Evolutionary conservation across 768 basidiomycete species (phyloP).

Genomic region (Phanerodontia chrysosporium): DNA sequence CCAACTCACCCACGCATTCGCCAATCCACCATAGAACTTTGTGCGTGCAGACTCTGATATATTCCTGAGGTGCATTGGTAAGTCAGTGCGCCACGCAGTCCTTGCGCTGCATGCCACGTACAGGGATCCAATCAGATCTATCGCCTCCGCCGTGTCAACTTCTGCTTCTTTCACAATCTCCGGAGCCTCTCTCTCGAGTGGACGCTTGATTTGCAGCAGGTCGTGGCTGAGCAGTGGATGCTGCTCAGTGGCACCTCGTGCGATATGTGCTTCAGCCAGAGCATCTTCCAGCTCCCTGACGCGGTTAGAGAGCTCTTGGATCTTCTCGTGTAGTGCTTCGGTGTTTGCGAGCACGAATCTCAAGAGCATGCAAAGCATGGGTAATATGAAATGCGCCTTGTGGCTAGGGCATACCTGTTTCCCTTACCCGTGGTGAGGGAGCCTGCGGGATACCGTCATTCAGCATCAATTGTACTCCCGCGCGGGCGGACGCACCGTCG

Average conservation of each 20-base stretch:
- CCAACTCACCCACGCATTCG: slow-evolving; percentile 61
- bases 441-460: slow-evolving; percentile 31
- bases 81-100: too few species aligned
- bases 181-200: slow-evolving; percentile 54
- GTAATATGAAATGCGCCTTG: too few species aligned
- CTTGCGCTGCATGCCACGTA: too few species aligned
- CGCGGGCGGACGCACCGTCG: slow-evolving; percentile 33
- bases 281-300: slow-evolving; percentile 70
- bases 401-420: slow-evolving; percentile 46
- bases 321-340: slow-evolving; percentile 66
- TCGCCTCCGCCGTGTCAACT: slow-evolving; percentile 47
- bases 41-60: slow-evolving; percentile 59
- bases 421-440: slow-evolving; percentile 72
- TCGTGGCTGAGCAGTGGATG: slow-evolving; percentile 62
- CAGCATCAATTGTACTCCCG: neutral
- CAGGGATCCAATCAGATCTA: slow-evolving; percentile 65
- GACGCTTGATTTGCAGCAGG: slow-evolving; percentile 62
- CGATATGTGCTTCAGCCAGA: slow-evolving; percentile 46
- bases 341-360: slow-evolving; percentile 73
- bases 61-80: slow-evolving; percentile 40
- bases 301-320: slow-evolving; percentile 52
- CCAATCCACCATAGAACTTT: slow-evolving; percentile 61
- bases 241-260: slow-evolving; percentile 35
- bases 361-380: too few species aligned
- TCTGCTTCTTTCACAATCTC: slow-evolving; percentile 33